Evolutionary conservation across 768 basidiomycete genomes (phyloP).

Genomic region (Trametopsis cervina): DNA sequence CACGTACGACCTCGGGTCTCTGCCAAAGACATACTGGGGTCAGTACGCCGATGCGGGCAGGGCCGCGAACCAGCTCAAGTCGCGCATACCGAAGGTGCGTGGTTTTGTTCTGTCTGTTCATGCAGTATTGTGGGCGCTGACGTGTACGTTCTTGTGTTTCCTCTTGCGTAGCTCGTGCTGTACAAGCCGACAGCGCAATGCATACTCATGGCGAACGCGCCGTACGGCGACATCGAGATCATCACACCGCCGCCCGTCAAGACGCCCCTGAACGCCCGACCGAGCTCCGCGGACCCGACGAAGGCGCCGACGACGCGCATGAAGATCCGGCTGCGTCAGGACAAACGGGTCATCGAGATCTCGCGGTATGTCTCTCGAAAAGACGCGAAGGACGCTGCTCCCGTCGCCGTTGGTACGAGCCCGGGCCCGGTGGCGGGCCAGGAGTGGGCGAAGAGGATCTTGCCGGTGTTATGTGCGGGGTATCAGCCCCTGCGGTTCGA

Average conservation of each 20-base stretch:
- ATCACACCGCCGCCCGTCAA: conserved; percentile 18
- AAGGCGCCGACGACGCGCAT: neutral
- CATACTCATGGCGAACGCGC: conserved; percentile 45
- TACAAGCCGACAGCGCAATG: conserved; percentile 34
- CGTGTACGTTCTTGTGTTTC: too few relatives aligned
- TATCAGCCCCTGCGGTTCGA: neutral
- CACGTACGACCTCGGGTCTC: conserved; percentile 26
- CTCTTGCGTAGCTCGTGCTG: conserved; percentile 34
- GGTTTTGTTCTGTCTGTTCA: neutral
- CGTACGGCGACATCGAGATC: conserved; percentile 42
- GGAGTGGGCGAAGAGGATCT: conserved; percentile 21
- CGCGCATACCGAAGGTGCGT: conserved; percentile 45
- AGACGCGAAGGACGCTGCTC: neutral
- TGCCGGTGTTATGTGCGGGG: conserved; percentile 7
- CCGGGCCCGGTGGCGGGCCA: neutral
- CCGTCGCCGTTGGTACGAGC: too few relatives aligned
- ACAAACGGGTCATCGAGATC: conserved; percentile 16
- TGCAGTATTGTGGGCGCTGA: neutral
- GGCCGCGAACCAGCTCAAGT: conserved; percentile 42
- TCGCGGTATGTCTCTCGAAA: conserved; percentile 9
- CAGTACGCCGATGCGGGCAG: conserved; percentile 40
- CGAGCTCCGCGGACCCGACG: neutral
- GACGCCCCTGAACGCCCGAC: neutral
- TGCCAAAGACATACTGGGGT: conserved; percentile 38
- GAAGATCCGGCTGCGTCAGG: conserved; percentile 12